These are phyloP conservation scores for Arthrocladium fulminans DNA, from an alignment of 2,329 filamentous ascomycete species.

Conservation along the genomic window DNA sequence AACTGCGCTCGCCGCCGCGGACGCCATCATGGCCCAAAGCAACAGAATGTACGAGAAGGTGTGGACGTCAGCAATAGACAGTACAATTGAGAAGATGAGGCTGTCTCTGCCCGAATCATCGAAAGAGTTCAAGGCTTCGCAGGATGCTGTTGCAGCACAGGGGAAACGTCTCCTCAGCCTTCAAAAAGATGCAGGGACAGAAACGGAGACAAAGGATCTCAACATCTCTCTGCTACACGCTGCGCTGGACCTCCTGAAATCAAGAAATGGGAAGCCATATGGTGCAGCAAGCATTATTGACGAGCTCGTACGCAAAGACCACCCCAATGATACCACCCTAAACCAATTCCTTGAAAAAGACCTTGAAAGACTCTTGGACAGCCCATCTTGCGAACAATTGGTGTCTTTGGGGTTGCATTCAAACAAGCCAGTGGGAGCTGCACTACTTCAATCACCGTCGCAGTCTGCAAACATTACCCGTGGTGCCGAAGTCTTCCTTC, in stretches of 20 bases:
- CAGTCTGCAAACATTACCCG: slow-evolving; percentile 2
- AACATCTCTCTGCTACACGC: slow-evolving; percentile 35
- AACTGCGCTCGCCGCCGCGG: slow-evolving; percentile 2
- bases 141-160: slow-evolving; percentile 57
- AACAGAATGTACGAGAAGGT: slow-evolving; percentile 42
- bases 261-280: slow-evolving; percentile 57
- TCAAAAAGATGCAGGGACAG: slow-evolving; percentile 23
- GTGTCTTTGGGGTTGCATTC: slow-evolving; percentile 54
- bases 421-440: slow-evolving; percentile 13
- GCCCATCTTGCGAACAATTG: slow-evolving; percentile 59
- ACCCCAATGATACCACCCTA: slow-evolving; percentile 28
- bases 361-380: slow-evolving; percentile 52
- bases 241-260: slow-evolving; percentile 42
- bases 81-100: slow-evolving; percentile 58
- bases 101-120: slow-evolving; percentile 74
- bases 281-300: slow-evolving; percentile 54
- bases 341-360: slow-evolving; percentile 47
- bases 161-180: slow-evolving; percentile 60
- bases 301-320: slow-evolving; percentile 40
- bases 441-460: background rate
- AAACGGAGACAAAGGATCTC: background rate
- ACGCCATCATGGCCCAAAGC: background rate
- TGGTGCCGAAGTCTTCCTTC: background rate
- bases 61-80: slow-evolving; percentile 55
- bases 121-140: slow-evolving; percentile 64